Base-by-base conservation (phyloP, 768 basidiomycete genomes). In the Pulveroboletus ravenelii region DNA sequence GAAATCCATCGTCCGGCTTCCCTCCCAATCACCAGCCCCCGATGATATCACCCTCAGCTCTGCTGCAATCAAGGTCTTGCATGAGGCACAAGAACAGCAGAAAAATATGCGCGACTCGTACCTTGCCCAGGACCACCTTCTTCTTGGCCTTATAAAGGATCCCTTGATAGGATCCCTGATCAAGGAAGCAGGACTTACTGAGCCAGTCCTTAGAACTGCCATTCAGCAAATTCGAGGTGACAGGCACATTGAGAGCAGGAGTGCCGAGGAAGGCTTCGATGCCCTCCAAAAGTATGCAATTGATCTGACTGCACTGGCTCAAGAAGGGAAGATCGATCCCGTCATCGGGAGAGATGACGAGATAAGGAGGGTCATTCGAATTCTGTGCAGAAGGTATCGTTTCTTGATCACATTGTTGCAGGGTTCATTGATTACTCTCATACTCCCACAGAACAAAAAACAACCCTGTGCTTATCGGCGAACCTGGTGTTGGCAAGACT, bases 401-500 rank as follows among this genome's bases (percentile, higher is more conserved):
- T n/a, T 45, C 23, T 38, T 7, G 1, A 1, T 32, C 20, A 9
- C 10, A 10, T 45, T 20, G 14, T 34, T 7, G 2, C 20, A 17
- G 14, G 35, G 3, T 15, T 5, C 31, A 7, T 55, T 67, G 30
- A 70, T 48, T 3, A 9, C 39, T 31, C 23, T 5, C 2, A n/a
- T 42, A 9, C 39, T 31, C 23, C 3, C 2, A n/a, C 41, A 87
- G 94, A 63, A 96, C 93, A 3, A 97, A 97, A 70, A 94, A 93
- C 63, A 96, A 95, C 61, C 93, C 95, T n/a, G 91, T 96, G 36
- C 82, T 97, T 23, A 92, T 98, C 59, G 94, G 93, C 54, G 92
- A 91, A 70, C 89, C 89, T 41, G 89, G 95, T 67, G 93, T 95
- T 20, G 95, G 95, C 5, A 99, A 99, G 72, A 96, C 94, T 1